These are phyloP conservation scores for Termitomyces sp. DNA, from an alignment of 768 basidiomycete species.

Conservation along the genomic window DNA sequence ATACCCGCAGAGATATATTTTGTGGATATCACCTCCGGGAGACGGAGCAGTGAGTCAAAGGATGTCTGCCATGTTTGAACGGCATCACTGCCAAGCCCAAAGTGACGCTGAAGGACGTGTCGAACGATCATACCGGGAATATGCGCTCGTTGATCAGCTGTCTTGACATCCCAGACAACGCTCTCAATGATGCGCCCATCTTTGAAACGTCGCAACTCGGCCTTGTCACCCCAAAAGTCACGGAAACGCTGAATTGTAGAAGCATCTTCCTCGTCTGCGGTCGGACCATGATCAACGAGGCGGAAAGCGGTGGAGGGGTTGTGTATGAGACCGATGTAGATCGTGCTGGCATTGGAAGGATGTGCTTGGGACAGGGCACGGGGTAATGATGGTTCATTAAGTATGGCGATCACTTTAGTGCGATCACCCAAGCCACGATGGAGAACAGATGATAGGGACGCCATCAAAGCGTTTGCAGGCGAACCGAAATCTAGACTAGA, in stretches of 20 bases:
- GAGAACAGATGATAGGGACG: slow-evolving; percentile 44
- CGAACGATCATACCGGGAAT: slow-evolving; percentile 72
- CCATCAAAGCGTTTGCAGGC: slow-evolving; percentile 46
- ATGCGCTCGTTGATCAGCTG: slow-evolving; percentile 71
- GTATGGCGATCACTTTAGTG: slow-evolving; percentile 55
- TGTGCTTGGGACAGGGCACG: slow-evolving; percentile 50
- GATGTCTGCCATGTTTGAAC: slow-evolving; percentile 52
- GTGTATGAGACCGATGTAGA: slow-evolving; percentile 75
- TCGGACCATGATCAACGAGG: slow-evolving; percentile 89
- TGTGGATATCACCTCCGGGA: slow-evolving; percentile 50
- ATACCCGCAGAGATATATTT: slow-evolving; percentile 34
- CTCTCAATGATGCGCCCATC: slow-evolving; percentile 90
- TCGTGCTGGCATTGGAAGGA: slow-evolving; percentile 39
- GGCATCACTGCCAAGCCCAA: slow-evolving; percentile 51
- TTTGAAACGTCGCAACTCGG: slow-evolving; percentile 92
- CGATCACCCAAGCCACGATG: slow-evolving; percentile 73
- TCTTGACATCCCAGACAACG: slow-evolving; percentile 93
- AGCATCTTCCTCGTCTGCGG: slow-evolving; percentile 56
- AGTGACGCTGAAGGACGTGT: slow-evolving; percentile 74
- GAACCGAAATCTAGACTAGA: slow-evolving; percentile 57
- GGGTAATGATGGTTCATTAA: slow-evolving; percentile 42
- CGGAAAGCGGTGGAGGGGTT: slow-evolving; percentile 70
- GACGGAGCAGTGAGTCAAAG: slow-evolving; percentile 53
- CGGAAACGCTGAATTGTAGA: slow-evolving; percentile 58
- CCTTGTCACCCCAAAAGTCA: slow-evolving; percentile 86